Percentiles rank a stretch among this genome's conserved stretches.
Evolutionary conservation across 176 grass and related monocot species (phyloP).

Genomic region (barley (Hordeum vulgare)): DNA sequence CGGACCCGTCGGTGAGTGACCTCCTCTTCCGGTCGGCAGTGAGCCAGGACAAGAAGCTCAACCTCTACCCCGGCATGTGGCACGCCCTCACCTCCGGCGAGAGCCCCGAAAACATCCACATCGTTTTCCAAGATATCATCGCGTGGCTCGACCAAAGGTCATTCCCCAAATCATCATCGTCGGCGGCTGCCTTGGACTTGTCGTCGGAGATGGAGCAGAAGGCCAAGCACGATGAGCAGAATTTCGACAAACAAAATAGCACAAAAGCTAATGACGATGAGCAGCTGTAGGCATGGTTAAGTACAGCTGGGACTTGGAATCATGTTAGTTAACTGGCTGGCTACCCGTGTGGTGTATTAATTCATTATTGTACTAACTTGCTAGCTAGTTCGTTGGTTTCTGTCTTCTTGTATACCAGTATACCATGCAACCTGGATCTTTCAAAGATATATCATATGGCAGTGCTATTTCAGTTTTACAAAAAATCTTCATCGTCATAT

Average conservation of each 20-base stretch:
- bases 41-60: slow-evolving; percentile 56
- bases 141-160: slow-evolving; percentile 50
- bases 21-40: slow-evolving; percentile 36
- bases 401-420: background rate
- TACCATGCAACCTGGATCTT: background rate
- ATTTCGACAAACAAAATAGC: background rate
- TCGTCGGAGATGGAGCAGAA: background rate
- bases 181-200: background rate
- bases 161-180: background rate
- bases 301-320: background rate
- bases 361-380: background rate
- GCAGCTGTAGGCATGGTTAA: background rate
- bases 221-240: background rate
- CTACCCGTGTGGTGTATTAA: background rate
- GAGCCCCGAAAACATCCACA: slow-evolving; percentile 30
- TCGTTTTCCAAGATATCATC: slow-evolving; percentile 54
- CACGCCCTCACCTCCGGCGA: slow-evolving; percentile 78
- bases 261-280: background rate
- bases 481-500: too few species aligned
- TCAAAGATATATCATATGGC: background rate
- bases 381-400: background rate
- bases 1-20: slow-evolving; percentile 53
- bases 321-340: background rate
- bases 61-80: slow-evolving; percentile 65
- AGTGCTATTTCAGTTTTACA: too few species aligned